Conservation (phyloP, 164 flowering plant genomes). For the Vitis rotundifolia region DNA sequence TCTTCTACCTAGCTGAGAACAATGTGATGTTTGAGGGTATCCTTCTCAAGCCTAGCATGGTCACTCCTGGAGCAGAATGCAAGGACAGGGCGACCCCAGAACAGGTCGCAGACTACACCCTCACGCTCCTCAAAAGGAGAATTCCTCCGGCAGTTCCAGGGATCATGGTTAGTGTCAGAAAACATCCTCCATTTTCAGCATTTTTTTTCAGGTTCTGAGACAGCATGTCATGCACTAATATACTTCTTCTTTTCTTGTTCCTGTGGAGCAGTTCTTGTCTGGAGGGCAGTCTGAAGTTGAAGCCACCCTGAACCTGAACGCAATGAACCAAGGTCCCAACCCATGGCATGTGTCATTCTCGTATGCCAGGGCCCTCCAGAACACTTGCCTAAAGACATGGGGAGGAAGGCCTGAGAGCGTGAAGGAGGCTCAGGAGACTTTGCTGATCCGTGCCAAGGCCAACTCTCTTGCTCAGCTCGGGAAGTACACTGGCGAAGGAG, state of each 20-base stretch:
- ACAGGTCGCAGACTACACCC: conserved; percentile 70
- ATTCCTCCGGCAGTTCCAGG: conserved; percentile 88
- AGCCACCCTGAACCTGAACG: conserved; percentile 85
- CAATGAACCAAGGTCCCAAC: conserved; percentile 88
- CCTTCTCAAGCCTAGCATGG: conserved; percentile 94
- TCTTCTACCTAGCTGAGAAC: conserved; percentile 87
- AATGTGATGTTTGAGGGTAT: conserved; percentile 79
- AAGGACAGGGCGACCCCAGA: conserved; percentile 73
- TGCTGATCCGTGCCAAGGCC: conserved; percentile 76
- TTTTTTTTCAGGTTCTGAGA: no score
- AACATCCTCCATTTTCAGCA: neutral
- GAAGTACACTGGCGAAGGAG: conserved; percentile 87
- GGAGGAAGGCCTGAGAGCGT: conserved; percentile 87
- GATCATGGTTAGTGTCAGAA: conserved; percentile 63
- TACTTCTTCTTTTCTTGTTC: conserved; percentile 7
- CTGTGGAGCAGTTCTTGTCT: conserved; percentile 68
- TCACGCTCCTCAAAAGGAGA: conserved; percentile 70
- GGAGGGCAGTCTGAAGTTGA: conserved; percentile 97
- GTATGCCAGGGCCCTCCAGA: conserved; percentile 85
- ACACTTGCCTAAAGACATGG: conserved; percentile 94
- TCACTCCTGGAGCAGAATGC: conserved; percentile 92
- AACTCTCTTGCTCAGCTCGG: conserved; percentile 95
- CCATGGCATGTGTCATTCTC: conserved; percentile 98
- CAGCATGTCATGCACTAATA: neutral
- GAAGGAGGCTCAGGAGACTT: conserved; percentile 71